A percentile compares a stretch with the other conserved stretches of the same genome.
Conservation (phyloP, 2,329 filamentous ascomycete genomes). For the Orbilia javanica region DNA sequence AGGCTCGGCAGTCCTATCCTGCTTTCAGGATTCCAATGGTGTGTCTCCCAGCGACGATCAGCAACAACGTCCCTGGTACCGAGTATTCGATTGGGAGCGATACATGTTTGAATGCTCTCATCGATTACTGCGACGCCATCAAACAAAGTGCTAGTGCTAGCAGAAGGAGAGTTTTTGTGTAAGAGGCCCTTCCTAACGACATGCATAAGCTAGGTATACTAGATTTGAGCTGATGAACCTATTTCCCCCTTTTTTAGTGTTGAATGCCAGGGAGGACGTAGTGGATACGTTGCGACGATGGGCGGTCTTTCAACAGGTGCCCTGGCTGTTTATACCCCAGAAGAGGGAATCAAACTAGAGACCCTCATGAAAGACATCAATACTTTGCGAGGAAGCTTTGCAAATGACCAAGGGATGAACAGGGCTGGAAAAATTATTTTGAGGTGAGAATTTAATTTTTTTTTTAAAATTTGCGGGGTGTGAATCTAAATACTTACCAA, state of each 20-base stretch:
- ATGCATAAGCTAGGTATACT: not conserved
- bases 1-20: slow-evolving; percentile 81
- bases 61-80: slow-evolving; percentile 97
- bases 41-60: slow-evolving; percentile 94
- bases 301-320: slow-evolving; percentile 93
- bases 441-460: slow-evolving; percentile 49
- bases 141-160: slow-evolving; percentile 96
- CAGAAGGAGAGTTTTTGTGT: slow-evolving; percentile 90
- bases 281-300: slow-evolving; percentile 91
- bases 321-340: slow-evolving; percentile 92
- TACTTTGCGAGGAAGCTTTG: slow-evolving; percentile 87
- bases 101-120: slow-evolving; percentile 94
- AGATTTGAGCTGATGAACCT: not conserved
- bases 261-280: slow-evolving; percentile 95
- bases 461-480: not conserved
- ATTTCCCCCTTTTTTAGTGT: slow-evolving; percentile 68
- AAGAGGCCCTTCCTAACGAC: slow-evolving; percentile 13
- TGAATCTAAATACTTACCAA: not conserved
- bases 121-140: slow-evolving; percentile 96
- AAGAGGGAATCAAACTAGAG: slow-evolving; percentile 92
- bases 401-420: slow-evolving; percentile 85
- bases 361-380: slow-evolving; percentile 93
- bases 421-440: slow-evolving; percentile 95
- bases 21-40: slow-evolving; percentile 93
- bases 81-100: slow-evolving; percentile 98